Percentiles rank a stretch among this genome's conserved stretches.
Evolutionary conservation across 2,329 filamentous ascomycete species (phyloP).

Genomic region (Conoideocrella luteorostrata): DNA sequence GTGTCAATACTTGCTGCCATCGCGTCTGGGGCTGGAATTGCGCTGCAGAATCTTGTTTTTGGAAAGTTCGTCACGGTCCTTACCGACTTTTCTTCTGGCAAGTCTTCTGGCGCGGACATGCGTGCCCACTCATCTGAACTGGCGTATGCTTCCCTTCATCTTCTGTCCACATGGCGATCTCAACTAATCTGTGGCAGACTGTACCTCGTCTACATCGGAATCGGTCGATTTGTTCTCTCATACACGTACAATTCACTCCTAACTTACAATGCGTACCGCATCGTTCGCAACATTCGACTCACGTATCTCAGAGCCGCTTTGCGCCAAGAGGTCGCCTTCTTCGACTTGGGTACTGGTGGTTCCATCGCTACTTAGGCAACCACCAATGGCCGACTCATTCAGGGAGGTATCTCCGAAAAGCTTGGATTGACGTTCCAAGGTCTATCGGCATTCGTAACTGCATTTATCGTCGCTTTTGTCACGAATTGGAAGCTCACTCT

Average conservation of each 20-base stretch:
- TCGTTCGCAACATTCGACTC: conserved; percentile 41
- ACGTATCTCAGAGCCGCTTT: conserved; percentile 44
- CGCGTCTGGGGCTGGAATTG: conserved; percentile 30
- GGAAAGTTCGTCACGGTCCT: conserved; percentile 30
- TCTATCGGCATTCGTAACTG: conserved; percentile 29
- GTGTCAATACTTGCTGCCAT: conserved; percentile 26
- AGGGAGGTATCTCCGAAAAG: conserved; percentile 34
- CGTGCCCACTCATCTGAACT: conserved; percentile 18
- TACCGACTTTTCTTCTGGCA: conserved; percentile 24
- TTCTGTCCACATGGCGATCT: too few relatives aligned
- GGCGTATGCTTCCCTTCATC: conserved; percentile 29
- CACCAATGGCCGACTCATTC: conserved; percentile 37
- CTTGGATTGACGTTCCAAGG: conserved; percentile 33
- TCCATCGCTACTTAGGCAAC: conserved; percentile 37
- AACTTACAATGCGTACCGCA: conserved; percentile 44
- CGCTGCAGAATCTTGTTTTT: conserved; percentile 33
- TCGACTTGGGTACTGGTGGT: conserved; percentile 36
- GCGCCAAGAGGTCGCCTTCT: conserved; percentile 43
- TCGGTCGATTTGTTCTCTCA: conserved; percentile 43
- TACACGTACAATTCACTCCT: conserved; percentile 40
- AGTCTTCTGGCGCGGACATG: conserved; percentile 19
- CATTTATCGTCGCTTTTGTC: conserved; percentile 32
- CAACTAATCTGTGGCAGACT: conserved; percentile 36
- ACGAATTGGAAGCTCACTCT: conserved; percentile 39
- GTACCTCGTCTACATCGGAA: conserved; percentile 53